A percentile compares a stretch with the other conserved stretches of the same genome.
Evolutionary conservation across 345 rosid genomes (phyloP).

Genomic region (Kernera saxatilis): DNA sequence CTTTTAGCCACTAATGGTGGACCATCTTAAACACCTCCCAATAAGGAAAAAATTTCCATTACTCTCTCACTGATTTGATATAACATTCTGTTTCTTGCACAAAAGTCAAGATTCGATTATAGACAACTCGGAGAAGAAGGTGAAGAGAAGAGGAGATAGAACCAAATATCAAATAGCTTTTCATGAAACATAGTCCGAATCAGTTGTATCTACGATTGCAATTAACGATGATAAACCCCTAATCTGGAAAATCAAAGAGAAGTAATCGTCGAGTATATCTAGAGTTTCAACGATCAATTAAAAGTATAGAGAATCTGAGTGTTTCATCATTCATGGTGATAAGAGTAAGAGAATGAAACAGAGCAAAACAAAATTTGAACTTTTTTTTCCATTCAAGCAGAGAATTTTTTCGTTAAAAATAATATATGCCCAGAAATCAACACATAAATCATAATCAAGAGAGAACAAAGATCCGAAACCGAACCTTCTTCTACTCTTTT

Average conservation of each 20-base stretch:
- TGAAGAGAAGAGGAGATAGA: not conserved
- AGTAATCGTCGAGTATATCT: not conserved
- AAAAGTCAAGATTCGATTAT: slow-evolving; percentile 15
- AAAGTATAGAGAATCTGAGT: not conserved
- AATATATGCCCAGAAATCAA: not conserved
- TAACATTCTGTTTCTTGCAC: slow-evolving; percentile 15
- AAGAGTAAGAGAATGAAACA: not conserved
- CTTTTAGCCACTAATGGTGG: slow-evolving; percentile 33
- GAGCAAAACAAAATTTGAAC: not conserved
- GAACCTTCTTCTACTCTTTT: slow-evolving; percentile 13
- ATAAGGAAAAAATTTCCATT: slow-evolving; percentile 1
- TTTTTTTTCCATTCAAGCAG: not conserved
- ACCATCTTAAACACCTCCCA: slow-evolving; percentile 29
- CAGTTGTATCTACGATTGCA: not conserved
- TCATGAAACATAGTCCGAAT: not conserved
- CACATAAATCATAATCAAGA: not conserved
- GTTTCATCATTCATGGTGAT: not conserved
- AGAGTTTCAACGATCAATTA: not conserved
- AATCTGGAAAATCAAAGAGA: not conserved
- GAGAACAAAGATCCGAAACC: not conserved
- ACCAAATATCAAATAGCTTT: not conserved
- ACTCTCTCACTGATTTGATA: slow-evolving; percentile 15
- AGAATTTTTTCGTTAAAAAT: not conserved
- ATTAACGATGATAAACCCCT: not conserved
- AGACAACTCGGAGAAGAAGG: slow-evolving; percentile 4